Evolutionary conservation across 371 early-diverging fungal species (phyloP), one percentile per base, ranked within the genome.

Genomic region (Zychaea mexicana): DNA sequence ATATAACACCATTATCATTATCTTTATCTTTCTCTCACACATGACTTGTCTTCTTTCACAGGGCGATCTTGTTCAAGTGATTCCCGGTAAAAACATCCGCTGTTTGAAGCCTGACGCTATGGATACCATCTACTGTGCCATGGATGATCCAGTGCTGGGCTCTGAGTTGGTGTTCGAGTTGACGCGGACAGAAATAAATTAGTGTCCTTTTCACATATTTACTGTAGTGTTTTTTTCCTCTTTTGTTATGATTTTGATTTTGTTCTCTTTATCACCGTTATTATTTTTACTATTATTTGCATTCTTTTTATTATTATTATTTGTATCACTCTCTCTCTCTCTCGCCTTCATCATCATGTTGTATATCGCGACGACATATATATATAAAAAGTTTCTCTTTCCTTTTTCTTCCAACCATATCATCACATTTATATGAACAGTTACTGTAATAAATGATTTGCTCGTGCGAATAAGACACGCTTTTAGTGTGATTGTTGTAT

Each of bases 121-220:
- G 28, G 82, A 81, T 47, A 74, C 72, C 2, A 84, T 82, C 53
- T 73, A 82, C 28, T 80, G 82, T 58, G 82, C 79, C 30, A 78
- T 67, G 60, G 70, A 73, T 10, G 70, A 67, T 62, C 62, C 65
- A 27, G 64, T 65, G 30, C 53, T 56, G 6, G 71, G 68, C 2
- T 52, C 60, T 30, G 73, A 73, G 52, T 42, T 67, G 15, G 60
- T 73, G 13, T 73, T 73, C 62, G 67, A 73, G 26, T 64, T 73
- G 38, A 36, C 30, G 8, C 27, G 64, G 21, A 17, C 46, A 22
- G 26, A 49, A 12, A 15, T 12, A 54, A 28, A 32, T 28, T 19
- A 54, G 30, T 30, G 30, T n/a, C 30, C 42, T 4, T 22, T 22
- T 47, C 26, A 8, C n/a, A n/a, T n/a, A 24, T 21, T 21, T 19